These are phyloP conservation scores for Isatis tinctoria DNA, from an alignment of 345 rosid genomes.

Conservation along the genomic window DNA sequence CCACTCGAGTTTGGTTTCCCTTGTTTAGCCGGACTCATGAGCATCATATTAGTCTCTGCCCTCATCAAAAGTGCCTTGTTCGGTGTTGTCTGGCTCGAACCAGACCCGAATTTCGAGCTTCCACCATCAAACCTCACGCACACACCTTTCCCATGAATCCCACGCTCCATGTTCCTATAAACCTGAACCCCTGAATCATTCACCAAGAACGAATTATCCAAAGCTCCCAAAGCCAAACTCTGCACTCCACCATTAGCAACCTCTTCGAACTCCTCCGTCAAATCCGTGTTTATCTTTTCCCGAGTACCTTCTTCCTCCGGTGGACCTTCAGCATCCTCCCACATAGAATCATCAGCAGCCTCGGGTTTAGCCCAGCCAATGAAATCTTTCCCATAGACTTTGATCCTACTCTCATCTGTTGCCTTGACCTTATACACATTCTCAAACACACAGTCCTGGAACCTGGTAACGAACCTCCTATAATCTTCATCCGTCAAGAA, in stretches of 20 bases:
- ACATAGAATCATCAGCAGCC: constrained; percentile 82
- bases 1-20: constrained; percentile 68
- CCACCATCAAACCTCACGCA: constrained; percentile 57
- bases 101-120: constrained; percentile 24
- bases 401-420: constrained; percentile 61
- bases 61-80: constrained; percentile 89
- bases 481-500: constrained; percentile 64
- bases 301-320: constrained; percentile 33
- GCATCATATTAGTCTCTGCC: constrained; percentile 95
- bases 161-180: constrained; percentile 60
- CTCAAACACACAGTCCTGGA: constrained; percentile 78
- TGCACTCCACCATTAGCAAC: constrained; percentile 90
- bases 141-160: constrained; percentile 80
- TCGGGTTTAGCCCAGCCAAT: constrained; percentile 89
- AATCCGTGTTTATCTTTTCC: constrained; percentile 33
- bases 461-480: constrained; percentile 56
- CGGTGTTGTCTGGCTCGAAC: constrained; percentile 44
- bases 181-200: constrained; percentile 87
- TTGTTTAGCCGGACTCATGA: constrained; percentile 78
- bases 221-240: constrained; percentile 76
- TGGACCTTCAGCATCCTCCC: constrained; percentile 82
- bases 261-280: constrained; percentile 87
- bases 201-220: constrained; percentile 90
- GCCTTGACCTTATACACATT: constrained; percentile 69
- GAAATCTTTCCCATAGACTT: constrained; percentile 86